These are phyloP conservation scores for Lepiota brunneoincarnata DNA, from an alignment of 768 basidiomycete species.

Conservation along the genomic window DNA sequence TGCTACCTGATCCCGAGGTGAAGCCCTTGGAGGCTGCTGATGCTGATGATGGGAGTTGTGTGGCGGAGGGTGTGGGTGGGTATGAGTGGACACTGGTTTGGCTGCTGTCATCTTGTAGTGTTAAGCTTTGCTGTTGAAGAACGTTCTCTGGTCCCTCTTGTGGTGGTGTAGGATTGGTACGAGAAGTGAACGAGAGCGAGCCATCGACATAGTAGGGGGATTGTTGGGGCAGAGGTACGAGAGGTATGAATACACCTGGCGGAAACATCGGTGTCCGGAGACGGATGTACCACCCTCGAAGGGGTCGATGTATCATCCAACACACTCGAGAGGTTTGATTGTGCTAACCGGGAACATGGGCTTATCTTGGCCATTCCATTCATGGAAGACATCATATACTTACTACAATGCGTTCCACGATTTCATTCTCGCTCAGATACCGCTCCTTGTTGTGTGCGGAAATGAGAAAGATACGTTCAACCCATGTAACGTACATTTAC, in stretches of 20 bases:
- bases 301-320: slow-evolving; percentile 79
- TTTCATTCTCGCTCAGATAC: slow-evolving; percentile 69
- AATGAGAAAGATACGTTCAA: not conserved
- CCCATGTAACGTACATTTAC: slow-evolving; percentile 29
- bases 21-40: not conserved
- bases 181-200: slow-evolving; percentile 49
- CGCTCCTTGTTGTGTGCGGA: slow-evolving; percentile 54
- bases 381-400: slow-evolving; percentile 22
- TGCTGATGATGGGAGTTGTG: slow-evolving; percentile 7
- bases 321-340: slow-evolving; percentile 61
- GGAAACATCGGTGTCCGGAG: slow-evolving; percentile 71
- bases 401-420: slow-evolving; percentile 72
- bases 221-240: slow-evolving; percentile 45
- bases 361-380: not conserved
- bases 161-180: slow-evolving; percentile 35
- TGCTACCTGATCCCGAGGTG: not conserved
- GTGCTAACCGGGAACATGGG: slow-evolving; percentile 33
- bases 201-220: slow-evolving; percentile 50
- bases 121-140: slow-evolving; percentile 12
- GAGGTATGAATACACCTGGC: slow-evolving; percentile 53
- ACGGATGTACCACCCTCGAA: slow-evolving; percentile 84
- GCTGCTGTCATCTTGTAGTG: slow-evolving; percentile 29
- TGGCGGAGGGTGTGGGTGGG: slow-evolving; percentile 51
- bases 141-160: slow-evolving; percentile 1
- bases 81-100: slow-evolving; percentile 51